Evolutionary conservation across 1,284 basidiomycete genomes (phyloP).

Genomic region (Cutaneotrichosporon sp.): DNA sequence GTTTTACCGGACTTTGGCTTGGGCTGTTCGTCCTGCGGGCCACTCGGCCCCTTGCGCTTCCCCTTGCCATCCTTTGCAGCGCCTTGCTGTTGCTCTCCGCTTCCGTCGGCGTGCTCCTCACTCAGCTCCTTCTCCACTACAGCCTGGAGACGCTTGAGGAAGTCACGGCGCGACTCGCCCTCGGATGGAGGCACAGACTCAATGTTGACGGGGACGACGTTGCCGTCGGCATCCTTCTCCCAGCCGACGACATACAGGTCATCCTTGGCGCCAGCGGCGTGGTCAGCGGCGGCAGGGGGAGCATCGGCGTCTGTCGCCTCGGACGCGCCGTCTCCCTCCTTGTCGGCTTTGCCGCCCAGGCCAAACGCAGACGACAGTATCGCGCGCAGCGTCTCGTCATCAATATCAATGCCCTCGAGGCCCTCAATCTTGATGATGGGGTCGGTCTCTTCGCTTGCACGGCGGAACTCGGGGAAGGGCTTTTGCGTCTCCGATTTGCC

Average conservation of each 20-base stretch:
- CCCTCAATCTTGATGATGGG: neutral
- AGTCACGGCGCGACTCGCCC: neutral
- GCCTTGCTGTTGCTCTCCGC: neutral
- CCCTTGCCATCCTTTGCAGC: neutral
- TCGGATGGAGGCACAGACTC: neutral
- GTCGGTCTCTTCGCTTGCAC: neutral
- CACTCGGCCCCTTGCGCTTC: no score
- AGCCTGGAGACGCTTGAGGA: neutral
- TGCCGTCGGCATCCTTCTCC: constrained; percentile 1
- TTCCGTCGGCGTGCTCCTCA: neutral
- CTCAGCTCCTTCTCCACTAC: constrained; percentile 5
- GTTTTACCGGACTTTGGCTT: neutral
- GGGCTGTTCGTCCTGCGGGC: no score
- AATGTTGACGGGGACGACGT: neutral
- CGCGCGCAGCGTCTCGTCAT: neutral
- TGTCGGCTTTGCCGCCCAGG: neutral
- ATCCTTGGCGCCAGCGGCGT: neutral
- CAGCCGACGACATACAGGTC: constrained; percentile 1
- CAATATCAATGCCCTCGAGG: neutral
- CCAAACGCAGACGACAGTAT: constrained; percentile 1
- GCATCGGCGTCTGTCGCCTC: constrained; percentile 8
- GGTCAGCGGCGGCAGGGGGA: constrained; percentile 3
- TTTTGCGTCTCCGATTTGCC: neutral
- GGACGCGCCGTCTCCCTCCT: constrained; percentile 1
- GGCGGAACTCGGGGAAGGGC: neutral